Percentiles rank a stretch among this genome's conserved stretches.
phyloP scores from a whole-genome alignment of 352 stramenopile genomes.

The Pythium sukuiense region DNA sequence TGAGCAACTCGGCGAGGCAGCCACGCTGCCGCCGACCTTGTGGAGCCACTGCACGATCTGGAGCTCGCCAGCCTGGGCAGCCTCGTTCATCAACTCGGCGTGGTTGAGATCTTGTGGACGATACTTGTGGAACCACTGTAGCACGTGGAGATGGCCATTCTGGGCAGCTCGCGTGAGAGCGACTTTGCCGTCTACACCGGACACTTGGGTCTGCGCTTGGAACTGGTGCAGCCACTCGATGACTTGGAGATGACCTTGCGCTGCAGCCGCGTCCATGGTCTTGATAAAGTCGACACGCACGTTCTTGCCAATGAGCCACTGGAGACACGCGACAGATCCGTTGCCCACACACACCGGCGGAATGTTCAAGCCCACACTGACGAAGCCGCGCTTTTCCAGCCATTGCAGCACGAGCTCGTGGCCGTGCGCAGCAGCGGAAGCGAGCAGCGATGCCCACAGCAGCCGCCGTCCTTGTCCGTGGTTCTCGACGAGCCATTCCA shows the following conservation, averaged over 20 bases:
- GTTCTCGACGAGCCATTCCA: conserved; percentile 7
- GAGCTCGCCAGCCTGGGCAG: conserved; percentile 7
- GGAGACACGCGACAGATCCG: conserved; percentile 11
- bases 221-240: conserved; percentile 14
- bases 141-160: conserved; percentile 18
- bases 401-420: conserved; percentile 10
- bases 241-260: conserved; percentile 7
- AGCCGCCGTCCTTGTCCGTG: background rate
- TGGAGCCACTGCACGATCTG: conserved; percentile 20
- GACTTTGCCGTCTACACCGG: background rate
- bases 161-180: background rate
- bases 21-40: background rate
- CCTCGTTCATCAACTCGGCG: conserved; percentile 4
- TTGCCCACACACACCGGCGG: background rate
- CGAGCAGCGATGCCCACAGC: background rate
- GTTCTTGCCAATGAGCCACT: background rate
- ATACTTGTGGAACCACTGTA: conserved; percentile 16
- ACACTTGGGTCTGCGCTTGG: background rate
- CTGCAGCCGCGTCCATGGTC: conserved; percentile 6
- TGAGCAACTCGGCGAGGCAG: background rate
- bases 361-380: background rate
- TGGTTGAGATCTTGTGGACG: conserved; percentile 10
- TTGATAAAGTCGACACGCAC: background rate
- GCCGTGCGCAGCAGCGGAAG: background rate
- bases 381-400: background rate